A percentile compares a stretch with the other conserved stretches of the same genome.
phyloP scores from a whole-genome alignment of 2,329 filamentous ascomycete species.

The Penicillium hesseltinei region DNA sequence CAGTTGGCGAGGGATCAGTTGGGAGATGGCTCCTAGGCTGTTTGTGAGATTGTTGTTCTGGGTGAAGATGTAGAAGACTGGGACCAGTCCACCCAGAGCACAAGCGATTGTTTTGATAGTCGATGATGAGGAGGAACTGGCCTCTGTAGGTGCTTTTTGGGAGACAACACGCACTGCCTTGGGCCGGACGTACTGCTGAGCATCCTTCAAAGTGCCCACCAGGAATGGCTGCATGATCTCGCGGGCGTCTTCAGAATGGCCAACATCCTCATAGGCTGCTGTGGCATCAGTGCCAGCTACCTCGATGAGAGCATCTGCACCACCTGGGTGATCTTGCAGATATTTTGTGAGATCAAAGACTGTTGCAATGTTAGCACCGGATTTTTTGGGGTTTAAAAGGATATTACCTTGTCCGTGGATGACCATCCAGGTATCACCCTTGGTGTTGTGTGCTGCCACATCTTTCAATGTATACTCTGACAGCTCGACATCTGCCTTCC shows the following conservation, averaged over 20 bases:
- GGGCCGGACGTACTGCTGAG: slow-evolving; percentile 15
- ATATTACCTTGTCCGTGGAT: slow-evolving; percentile 55
- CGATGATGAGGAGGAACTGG: slow-evolving; percentile 8
- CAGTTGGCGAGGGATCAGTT: slow-evolving; percentile 5
- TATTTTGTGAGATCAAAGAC: slow-evolving; percentile 62
- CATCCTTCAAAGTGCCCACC: slow-evolving; percentile 37
- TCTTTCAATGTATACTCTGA: slow-evolving; percentile 29
- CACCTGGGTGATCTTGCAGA: slow-evolving; percentile 57
- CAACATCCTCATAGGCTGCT: slow-evolving; percentile 44
- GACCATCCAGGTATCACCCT: slow-evolving; percentile 54
- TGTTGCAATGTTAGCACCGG: slow-evolving; percentile 21
- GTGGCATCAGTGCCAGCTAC: slow-evolving; percentile 46
- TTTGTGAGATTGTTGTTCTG: not conserved
- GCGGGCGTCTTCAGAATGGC: slow-evolving; percentile 48
- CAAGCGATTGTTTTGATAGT: slow-evolving; percentile 28
- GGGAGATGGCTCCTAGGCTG: not conserved
- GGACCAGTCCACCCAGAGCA: slow-evolving; percentile 5
- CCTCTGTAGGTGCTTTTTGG: slow-evolving; percentile 9
- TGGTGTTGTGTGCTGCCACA: slow-evolving; percentile 51
- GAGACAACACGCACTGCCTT: slow-evolving; percentile 22
- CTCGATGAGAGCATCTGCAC: slow-evolving; percentile 41
- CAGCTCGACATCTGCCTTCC: slow-evolving; percentile 15
- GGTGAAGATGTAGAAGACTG: slow-evolving; percentile 3
- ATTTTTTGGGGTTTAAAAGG: not conserved
- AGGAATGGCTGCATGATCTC: slow-evolving; percentile 42